Evolutionary conservation across 352 stramenopile genomes (phyloP), one percentile per base, ranked within the genome.

Genomic region (Globisporangium recalcitrans): DNA sequence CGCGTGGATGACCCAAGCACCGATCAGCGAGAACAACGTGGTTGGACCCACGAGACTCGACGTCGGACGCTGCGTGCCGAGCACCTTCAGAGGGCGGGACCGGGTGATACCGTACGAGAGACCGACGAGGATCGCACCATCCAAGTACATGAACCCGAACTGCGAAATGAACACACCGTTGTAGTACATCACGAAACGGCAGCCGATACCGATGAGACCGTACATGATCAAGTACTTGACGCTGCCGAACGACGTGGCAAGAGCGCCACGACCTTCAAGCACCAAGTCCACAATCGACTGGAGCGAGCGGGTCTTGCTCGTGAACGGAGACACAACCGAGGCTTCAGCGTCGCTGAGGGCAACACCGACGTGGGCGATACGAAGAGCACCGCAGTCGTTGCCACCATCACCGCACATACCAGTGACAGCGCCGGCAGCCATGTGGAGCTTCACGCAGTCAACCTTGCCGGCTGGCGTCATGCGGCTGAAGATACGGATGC

Each of bases 181-280:
- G 70, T 88, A 92, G 68, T 93, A 93, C 77, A 89, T 93, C 27
- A 93, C 78, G 38, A 88, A 85, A 60, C 91, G 82, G 52, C 78
- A 88, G 61, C 88, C 80, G 44, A 88, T 89, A 51, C 85, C 81
- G 55, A 95, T 84, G 60, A 94, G 81, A 40, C 87, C 88, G 65
- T 96, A 95, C 70, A 96, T 85, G 63, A 96, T 92, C 34, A 93
- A 71, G 69, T 88, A 97, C 62, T 95, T 96, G 77, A 95, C 90
- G 24, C 70, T 78, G 31, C 77, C 75, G 26, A 95, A 88, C 31
- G 87, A 89, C 46, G 85, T 95, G 29, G 88, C 82, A 42, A 97
- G 64, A 21, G 86, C 81, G 40, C 85, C 88, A 52, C 86, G 77
- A 60, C 87, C 89, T 64, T 97, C 89, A 24, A 78, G 74, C 19